Evolutionary conservation across 805 yeast species (phyloP).

Genomic region (Metschnikowia anglica): DNA sequence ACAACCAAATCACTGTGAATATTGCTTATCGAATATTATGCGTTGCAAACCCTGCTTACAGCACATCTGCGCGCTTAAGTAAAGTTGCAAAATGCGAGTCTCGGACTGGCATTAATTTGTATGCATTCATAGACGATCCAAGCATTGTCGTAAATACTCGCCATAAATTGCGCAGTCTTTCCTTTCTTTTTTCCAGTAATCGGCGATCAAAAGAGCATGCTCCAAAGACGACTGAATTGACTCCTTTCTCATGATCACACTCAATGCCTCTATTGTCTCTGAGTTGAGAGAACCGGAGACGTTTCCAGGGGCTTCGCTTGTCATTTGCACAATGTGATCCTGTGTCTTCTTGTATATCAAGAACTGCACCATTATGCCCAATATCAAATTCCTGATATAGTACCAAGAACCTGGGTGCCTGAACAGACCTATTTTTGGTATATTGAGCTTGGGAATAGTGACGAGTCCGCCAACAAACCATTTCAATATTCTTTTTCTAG

Average conservation of each 20-base stretch:
- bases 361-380: constrained; percentile 32
- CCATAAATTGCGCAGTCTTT: constrained; percentile 33
- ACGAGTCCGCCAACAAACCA: constrained; percentile 30
- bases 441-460: constrained; percentile 33
- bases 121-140: constrained; percentile 13
- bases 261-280: constrained; percentile 2
- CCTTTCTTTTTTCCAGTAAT: constrained; percentile 39
- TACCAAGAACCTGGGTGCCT: constrained; percentile 45
- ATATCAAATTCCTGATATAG: constrained; percentile 33
- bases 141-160: constrained; percentile 21
- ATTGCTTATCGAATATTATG: background rate
- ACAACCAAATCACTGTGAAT: background rate
- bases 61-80: constrained; percentile 14
- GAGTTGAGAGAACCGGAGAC: background rate
- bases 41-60: background rate
- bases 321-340: constrained; percentile 19
- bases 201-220: constrained; percentile 30
- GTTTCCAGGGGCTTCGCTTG: background rate
- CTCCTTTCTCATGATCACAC: constrained; percentile 6
- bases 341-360: constrained; percentile 31
- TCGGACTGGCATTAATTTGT: constrained; percentile 14
- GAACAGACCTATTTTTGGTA: constrained; percentile 37
- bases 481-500: constrained; percentile 26
- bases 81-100: constrained; percentile 22
- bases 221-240: constrained; percentile 20